Evolutionary conservation across 164 flowering plant genomes (phyloP), one percentile per base, ranked within the genome.

Genomic region (Saururus chinensis): DNA sequence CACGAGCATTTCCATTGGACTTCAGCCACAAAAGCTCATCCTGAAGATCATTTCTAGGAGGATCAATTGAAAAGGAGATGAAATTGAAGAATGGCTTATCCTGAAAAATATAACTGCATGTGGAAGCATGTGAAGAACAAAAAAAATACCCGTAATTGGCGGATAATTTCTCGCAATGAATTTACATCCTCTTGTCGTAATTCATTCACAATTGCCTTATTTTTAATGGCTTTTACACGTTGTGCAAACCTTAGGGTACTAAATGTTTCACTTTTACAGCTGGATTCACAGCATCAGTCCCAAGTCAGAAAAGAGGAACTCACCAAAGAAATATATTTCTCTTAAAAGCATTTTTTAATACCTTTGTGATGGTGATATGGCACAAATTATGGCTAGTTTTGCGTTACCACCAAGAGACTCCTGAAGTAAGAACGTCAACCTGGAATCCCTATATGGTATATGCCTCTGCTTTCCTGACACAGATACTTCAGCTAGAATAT

Each of bases 351-450:
- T 20, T 24, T 23, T 19, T 13, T 56, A 49, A 69, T 63, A 95
- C 97, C 96, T 91, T 66, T 76, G 86, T 9, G 84, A 77, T 16
- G 99, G 97, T 73, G 96, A 91, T 68, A 95, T 76, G 51, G 99
- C 97, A 84, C 99, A 95, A 25, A 95, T 79, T 96, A 95, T 89
- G 45, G 96, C 93, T 59, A 91, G 59, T 65, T 87, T 95, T 60
- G 97, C 99, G 82, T 95, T 95, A 59, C 99, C 99, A 45, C 99
- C 99, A 20, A 95, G 87, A 64, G 99, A 95, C 57, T 95, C 99
- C 79, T 95, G 97, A 70, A 95, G 72, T 60, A 95, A 80, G 73
- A 95, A 95, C 51, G 99, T 95, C 79, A 95, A 71, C 77, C 78
- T 83, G 56, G 99, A 95, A 77, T 95, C 97, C 75, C 99, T 81